Evolutionary conservation across 345 rosid species (phyloP), one percentile per base, ranked within the genome.

Genomic region (Bretschneidera sinensis): DNA sequence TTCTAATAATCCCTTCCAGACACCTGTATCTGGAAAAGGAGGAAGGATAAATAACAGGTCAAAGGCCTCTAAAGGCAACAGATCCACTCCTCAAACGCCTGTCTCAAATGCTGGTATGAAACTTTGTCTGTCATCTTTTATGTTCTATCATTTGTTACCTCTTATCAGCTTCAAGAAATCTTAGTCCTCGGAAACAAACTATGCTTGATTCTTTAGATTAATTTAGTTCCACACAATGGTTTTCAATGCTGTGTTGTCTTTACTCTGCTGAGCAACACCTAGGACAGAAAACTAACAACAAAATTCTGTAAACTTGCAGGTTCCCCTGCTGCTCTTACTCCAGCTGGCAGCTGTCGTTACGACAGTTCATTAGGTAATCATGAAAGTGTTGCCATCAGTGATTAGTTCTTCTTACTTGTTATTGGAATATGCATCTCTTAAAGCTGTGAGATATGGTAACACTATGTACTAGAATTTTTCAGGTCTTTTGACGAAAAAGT

Each of bases 401-500:
- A 28, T 31, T 35, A 57, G 17, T 16, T 71, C 17, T 43, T 21
- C 59, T 21, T 33, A 8, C 66, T 59, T 43, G 17, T 55, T 50
- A 33, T 22, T 16, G 20, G 24, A 66, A 39, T 62, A 17, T 21
- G 35, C 34, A 17, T n/a, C n/a, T 20, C 22, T 6, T 18, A 6
- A 49, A 49, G 53, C 8, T 28, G 19, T 16, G 43, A 51, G 11
- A 34, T 28, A 31, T 16, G 18, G 58, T 14, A 33, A 59, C 66
- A 66, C 43, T 68, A 70, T 54, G 62, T 69, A 67, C 49, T 54
- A 20, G 25, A 51, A n/a, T 2, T 60, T 50, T 70, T 62, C 81
- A 94, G 99, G 97, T 77, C 81, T 88, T 59, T 77, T 94, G 82
- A 94, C 97, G 15, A 88, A 85, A 70, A 94, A 86, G 79, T 94